Base-by-base conservation (phyloP, 1,284 basidiomycete genomes). In the Tilletia indica region DNA sequence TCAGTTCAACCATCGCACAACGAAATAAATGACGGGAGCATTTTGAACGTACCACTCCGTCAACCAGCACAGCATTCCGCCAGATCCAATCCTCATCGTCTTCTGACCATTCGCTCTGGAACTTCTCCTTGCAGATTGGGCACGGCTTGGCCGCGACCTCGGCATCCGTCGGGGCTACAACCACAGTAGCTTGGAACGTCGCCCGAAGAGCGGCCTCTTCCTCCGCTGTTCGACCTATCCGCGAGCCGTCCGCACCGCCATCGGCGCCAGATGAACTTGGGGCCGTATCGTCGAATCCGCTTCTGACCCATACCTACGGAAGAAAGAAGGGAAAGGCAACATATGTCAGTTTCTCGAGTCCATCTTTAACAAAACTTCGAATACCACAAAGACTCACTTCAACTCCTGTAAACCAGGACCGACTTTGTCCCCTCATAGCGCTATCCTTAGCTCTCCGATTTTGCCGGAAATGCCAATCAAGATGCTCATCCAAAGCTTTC, bases 11-110 rank as follows among this genome's bases (percentile, higher is more conserved):
- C 45, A n/a, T 11, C 11, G 31, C 36, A 66, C 25, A 4, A 34
- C 51, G 14, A 36, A 16, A 21, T 16, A 25, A 21, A 54, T 14
- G 21, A 36, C 1, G 38, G 39, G n/a, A 31, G n/a, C 45, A 19
- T 36, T 1, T 4, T 11, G 25, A 4, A 67, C 67, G 51, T 56
- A 70, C 71, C n/a, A 67, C 48, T 3, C 91, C 91, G 74, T 94
- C 92, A 71, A 91, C 90, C 83, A 88, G 89, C 34, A 94, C 87
- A 0, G 95, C 94, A 83, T 99, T 97, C 80, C 89, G 89, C 93
- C 94, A 99, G 21, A 98, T 91, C 95, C 96, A 99, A 78, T 98
- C 97, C 86, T 99, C 97, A 75, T 97, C 94, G 70, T 97, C 95
- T 83, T 99, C 94, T 72, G 91, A 87, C 85, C 93, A 98, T 86